phyloP scores from a whole-genome alignment of 2,329 filamentous ascomycete species.

The Metarhizium brunneum region DNA sequence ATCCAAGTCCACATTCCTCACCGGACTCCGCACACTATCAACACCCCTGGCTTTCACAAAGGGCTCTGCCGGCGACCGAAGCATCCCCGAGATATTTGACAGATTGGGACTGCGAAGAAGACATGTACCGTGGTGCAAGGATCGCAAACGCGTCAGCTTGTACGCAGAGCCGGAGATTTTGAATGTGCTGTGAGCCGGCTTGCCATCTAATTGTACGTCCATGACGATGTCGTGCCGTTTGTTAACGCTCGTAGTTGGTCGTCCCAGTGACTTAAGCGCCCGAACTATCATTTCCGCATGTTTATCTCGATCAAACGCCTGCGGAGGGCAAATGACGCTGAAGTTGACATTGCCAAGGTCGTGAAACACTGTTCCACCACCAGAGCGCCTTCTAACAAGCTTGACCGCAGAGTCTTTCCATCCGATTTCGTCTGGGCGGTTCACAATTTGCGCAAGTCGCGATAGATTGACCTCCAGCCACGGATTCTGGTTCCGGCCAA shows the following conservation, averaged over 20 bases:
- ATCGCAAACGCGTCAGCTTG: slow-evolving; percentile 73
- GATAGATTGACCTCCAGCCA: slow-evolving; percentile 83
- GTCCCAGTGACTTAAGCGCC: slow-evolving; percentile 57
- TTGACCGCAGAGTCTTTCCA: slow-evolving; percentile 26
- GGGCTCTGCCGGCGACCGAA: slow-evolving; percentile 68
- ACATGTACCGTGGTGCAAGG: slow-evolving; percentile 89
- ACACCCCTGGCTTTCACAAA: slow-evolving; percentile 78
- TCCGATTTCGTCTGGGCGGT: slow-evolving; percentile 12
- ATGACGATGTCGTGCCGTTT: slow-evolving; percentile 89
- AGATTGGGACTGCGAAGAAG: slow-evolving; percentile 72
- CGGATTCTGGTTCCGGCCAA: slow-evolving; percentile 95
- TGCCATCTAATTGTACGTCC: slow-evolving; percentile 26
- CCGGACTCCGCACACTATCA: slow-evolving; percentile 78
- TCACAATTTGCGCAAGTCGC: slow-evolving; percentile 33
- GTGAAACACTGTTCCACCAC: slow-evolving; percentile 91
- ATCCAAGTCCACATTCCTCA: slow-evolving; percentile 64
- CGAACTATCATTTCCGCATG: slow-evolving; percentile 89
- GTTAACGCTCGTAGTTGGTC: slow-evolving; percentile 63
- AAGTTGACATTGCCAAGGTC: slow-evolving; percentile 92
- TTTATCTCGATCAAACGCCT: slow-evolving; percentile 69
- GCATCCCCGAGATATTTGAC: slow-evolving; percentile 53
- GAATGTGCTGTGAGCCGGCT: slow-evolving; percentile 29
- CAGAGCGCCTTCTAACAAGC: slow-evolving; percentile 76
- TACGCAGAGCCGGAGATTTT: slow-evolving; percentile 95
- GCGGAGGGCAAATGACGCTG: slow-evolving; percentile 76